Conservation (phyloP, 1,284 basidiomycete genomes). For the Xerocomus minutiporus region DNA sequence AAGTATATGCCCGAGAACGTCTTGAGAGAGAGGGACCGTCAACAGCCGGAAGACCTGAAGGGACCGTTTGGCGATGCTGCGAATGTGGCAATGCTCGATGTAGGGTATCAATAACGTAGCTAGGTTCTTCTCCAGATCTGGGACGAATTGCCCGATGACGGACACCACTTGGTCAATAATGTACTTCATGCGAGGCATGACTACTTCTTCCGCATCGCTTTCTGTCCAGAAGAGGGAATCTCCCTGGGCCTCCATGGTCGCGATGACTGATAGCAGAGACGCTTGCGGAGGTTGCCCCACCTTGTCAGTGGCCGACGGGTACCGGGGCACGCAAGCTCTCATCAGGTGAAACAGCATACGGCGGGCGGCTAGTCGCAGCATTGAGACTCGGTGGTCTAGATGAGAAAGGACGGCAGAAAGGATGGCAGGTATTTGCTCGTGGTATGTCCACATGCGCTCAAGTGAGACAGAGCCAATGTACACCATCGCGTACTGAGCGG, state of each 20-base stretch:
- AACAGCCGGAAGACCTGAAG: constrained; percentile 87
- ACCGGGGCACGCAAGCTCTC: constrained; percentile 73
- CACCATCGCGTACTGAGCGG: constrained; percentile 84
- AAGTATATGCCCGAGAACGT: constrained; percentile 76
- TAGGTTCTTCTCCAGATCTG: constrained; percentile 71
- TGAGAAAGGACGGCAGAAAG: constrained; percentile 83
- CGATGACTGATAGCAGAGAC: constrained; percentile 49
- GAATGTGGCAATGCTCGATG: constrained; percentile 85
- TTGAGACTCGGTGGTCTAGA: constrained; percentile 71
- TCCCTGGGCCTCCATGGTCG: constrained; percentile 56
- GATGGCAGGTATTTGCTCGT: constrained; percentile 66
- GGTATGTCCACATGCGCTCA: constrained; percentile 74
- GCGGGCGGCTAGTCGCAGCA: constrained; percentile 68
- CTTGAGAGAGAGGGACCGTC: constrained; percentile 67
- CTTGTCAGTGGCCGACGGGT: constrained; percentile 60
- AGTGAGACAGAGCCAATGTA: constrained; percentile 82
- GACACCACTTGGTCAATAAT: constrained; percentile 65
- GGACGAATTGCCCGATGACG: constrained; percentile 67
- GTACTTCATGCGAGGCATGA: constrained; percentile 64
- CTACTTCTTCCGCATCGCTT: constrained; percentile 53
- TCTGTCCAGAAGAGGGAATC: constrained; percentile 69
- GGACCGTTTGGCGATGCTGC: constrained; percentile 84
- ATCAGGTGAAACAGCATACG: constrained; percentile 77
- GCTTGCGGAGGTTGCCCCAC: constrained; percentile 43
- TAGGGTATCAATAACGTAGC: constrained; percentile 78